A percentile compares a stretch with the other conserved stretches of the same genome.
phyloP scores from a whole-genome alignment of 225 moss, liverwort and hornwort genomes.

The Marchantia paleacea region DNA sequence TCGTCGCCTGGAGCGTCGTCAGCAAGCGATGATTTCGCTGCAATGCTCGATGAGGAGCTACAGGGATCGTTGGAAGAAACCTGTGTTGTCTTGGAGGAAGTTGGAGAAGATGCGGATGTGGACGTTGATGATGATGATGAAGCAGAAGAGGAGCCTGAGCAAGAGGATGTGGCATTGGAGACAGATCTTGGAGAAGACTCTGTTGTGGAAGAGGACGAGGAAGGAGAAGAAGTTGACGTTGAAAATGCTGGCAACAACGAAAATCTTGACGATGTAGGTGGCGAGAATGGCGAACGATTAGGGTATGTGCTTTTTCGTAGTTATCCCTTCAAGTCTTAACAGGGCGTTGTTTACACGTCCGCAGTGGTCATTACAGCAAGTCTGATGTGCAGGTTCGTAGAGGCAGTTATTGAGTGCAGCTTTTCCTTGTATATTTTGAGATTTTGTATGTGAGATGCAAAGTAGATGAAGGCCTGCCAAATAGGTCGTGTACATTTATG shows the following conservation, averaged over 20 bases:
- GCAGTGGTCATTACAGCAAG: too few species aligned
- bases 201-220: slow-evolving; percentile 30
- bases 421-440: neutral
- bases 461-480: neutral
- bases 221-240: slow-evolving; percentile 40
- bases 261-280: slow-evolving; percentile 18
- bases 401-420: too few species aligned
- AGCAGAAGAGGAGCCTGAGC: slow-evolving; percentile 16
- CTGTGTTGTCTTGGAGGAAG: slow-evolving; percentile 25
- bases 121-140: slow-evolving; percentile 37
- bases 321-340: neutral
- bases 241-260: slow-evolving; percentile 34
- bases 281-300: slow-evolving; percentile 13
- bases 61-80: slow-evolving; percentile 36
- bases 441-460: neutral
- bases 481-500: neutral
- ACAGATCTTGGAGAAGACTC: slow-evolving; percentile 16
- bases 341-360: too few species aligned
- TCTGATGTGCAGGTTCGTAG: too few species aligned
- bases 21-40: slow-evolving; percentile 87
- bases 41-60: slow-evolving; percentile 82
- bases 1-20: slow-evolving; percentile 64
- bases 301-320: slow-evolving; percentile 15
- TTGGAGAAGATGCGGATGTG: slow-evolving; percentile 31
- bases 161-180: slow-evolving; percentile 1